Percentiles rank a stretch among this genome's conserved stretches.
Conservation (phyloP, 2,329 filamentous ascomycete species). For the Fusarium xyrophilum region DNA sequence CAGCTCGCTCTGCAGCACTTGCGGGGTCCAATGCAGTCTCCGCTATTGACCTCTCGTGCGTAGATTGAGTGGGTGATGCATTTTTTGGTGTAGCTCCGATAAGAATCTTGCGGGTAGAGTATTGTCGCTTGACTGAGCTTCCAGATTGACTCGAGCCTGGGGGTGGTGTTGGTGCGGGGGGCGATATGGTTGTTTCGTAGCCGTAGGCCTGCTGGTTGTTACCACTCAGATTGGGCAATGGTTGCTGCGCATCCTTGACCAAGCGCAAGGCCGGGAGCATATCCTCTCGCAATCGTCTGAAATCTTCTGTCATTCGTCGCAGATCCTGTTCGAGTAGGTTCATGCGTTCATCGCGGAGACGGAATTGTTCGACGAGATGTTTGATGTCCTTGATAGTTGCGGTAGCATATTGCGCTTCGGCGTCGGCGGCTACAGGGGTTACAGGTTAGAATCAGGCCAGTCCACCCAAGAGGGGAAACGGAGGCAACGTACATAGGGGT, state of each 20-base stretch:
- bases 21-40: slow-evolving; percentile 73
- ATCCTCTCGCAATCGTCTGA: slow-evolving; percentile 86
- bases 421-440: slow-evolving; percentile 75
- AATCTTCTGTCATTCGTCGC: slow-evolving; percentile 84
- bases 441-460: slow-evolving; percentile 33
- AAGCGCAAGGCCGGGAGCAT: slow-evolving; percentile 88
- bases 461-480: slow-evolving; percentile 19
- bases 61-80: slow-evolving; percentile 74
- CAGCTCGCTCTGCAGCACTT: slow-evolving; percentile 70
- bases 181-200: slow-evolving; percentile 60
- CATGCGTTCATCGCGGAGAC: slow-evolving; percentile 89
- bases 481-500: slow-evolving; percentile 72
- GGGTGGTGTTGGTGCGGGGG: slow-evolving; percentile 64
- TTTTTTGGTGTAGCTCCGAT: slow-evolving; percentile 77
- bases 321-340: slow-evolving; percentile 82
- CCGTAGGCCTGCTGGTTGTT: slow-evolving; percentile 52
- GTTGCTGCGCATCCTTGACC: slow-evolving; percentile 89
- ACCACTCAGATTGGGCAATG: slow-evolving; percentile 66
- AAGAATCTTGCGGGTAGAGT: slow-evolving; percentile 77
- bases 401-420: slow-evolving; percentile 81
- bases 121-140: slow-evolving; percentile 70
- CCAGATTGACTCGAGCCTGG: slow-evolving; percentile 55
- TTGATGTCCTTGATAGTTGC: slow-evolving; percentile 94
- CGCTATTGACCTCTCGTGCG: slow-evolving; percentile 69
- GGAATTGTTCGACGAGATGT: slow-evolving; percentile 86